phyloP scores from a whole-genome alignment of 2,329 filamentous ascomycete genomes.

The Colletotrichum sansevieriae region DNA sequence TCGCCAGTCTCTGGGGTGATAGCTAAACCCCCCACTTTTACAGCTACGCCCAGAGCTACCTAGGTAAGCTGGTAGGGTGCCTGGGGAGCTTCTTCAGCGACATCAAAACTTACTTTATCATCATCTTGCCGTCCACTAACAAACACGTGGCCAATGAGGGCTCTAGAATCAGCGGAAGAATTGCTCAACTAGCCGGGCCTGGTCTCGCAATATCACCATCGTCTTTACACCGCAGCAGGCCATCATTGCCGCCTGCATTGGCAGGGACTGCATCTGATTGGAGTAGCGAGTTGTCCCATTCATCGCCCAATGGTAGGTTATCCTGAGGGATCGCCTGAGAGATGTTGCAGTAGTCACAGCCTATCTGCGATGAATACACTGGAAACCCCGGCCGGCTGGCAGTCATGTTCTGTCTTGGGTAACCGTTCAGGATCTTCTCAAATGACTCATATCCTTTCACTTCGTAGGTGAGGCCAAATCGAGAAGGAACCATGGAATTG shows the following conservation, averaged over 20 bases:
- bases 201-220: too few relatives aligned
- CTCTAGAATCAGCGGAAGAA: too few relatives aligned
- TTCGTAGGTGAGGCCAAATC: neutral
- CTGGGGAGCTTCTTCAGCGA: neutral
- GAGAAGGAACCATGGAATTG: neutral
- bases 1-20: slow-evolving; percentile 16
- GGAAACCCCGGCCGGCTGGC: neutral
- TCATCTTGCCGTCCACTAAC: neutral
- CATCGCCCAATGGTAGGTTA: neutral
- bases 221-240: too few relatives aligned
- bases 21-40: slow-evolving; percentile 28
- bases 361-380: neutral
- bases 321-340: neutral
- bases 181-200: too few relatives aligned
- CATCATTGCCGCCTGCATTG: too few relatives aligned
- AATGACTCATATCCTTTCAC: neutral
- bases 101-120: neutral
- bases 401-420: neutral
- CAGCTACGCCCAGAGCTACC: slow-evolving; percentile 33
- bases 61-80: neutral
- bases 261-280: neutral
- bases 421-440: neutral
- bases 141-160: too few relatives aligned
- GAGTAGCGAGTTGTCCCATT: neutral
- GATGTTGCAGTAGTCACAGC: neutral